Conservation (phyloP, 495 filamentous ascomycete genomes). For the Aspergillus diversus region DNA sequence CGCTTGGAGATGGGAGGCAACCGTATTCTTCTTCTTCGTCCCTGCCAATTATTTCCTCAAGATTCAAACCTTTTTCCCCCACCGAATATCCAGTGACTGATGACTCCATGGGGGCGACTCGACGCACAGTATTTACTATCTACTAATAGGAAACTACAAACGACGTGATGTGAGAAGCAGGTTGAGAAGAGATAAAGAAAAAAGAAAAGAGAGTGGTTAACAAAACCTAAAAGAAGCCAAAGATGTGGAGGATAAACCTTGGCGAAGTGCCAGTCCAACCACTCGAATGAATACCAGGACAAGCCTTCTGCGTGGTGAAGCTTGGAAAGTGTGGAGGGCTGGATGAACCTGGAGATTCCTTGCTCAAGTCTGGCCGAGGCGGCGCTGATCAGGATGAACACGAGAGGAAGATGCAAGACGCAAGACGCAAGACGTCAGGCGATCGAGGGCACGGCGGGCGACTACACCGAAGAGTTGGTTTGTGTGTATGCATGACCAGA, state of each 20-base stretch:
- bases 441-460: conserved; percentile 4
- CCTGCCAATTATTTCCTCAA: too few species aligned
- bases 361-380: neutral
- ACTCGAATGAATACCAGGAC: conserved; percentile 15
- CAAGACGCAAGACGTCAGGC: conserved; percentile 18
- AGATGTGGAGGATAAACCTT: conserved; percentile 22
- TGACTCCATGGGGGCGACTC: neutral
- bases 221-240: conserved; percentile 10
- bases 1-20: neutral
- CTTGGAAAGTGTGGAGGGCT: conserved; percentile 20
- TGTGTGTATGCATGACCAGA: neutral
- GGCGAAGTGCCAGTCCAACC: conserved; percentile 21
- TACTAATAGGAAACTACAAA: neutral
- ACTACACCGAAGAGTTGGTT: neutral
- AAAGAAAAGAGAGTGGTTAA: neutral
- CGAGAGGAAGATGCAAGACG: conserved; percentile 3
- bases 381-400: conserved; percentile 4
- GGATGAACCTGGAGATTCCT: conserved; percentile 15
- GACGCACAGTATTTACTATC: neutral
- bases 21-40: neutral
- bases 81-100: neutral
- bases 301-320: conserved; percentile 30
- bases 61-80: neutral
- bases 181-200: neutral
- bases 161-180: neutral